A percentile compares a stretch with the other conserved stretches of the same genome.
Conservation (phyloP, 1,284 basidiomycete genomes). For the Naganishia sp. region DNA sequence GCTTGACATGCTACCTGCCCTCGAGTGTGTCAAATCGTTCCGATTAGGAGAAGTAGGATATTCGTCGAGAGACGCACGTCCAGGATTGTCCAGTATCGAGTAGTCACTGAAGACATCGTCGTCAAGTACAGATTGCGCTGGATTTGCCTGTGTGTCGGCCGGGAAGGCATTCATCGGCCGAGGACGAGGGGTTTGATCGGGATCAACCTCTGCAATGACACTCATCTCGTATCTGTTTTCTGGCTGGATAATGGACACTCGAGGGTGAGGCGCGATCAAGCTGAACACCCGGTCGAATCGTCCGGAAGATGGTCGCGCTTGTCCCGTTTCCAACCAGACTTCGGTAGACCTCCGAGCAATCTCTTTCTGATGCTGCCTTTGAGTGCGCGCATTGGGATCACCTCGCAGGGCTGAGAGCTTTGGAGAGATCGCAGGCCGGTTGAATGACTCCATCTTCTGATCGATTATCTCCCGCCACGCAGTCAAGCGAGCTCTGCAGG, state of each 20-base stretch:
- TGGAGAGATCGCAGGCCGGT: too few relatives aligned
- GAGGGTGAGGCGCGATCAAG: constrained; percentile 23
- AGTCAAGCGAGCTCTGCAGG: neutral
- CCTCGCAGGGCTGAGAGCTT: neutral
- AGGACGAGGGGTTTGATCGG: constrained; percentile 19
- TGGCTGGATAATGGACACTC: constrained; percentile 10
- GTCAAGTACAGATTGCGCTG: neutral
- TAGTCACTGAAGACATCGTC: constrained; percentile 10
- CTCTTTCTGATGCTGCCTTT: neutral
- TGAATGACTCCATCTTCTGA: too few relatives aligned
- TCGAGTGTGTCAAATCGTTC: constrained; percentile 1
- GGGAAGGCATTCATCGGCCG: neutral
- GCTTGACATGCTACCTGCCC: constrained; percentile 21
- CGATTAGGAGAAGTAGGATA: constrained; percentile 16
- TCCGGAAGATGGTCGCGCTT: constrained; percentile 25
- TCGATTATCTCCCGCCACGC: too few relatives aligned
- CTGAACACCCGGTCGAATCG: constrained; percentile 24
- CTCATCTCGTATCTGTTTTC: neutral
- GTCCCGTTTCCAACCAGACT: constrained; percentile 19
- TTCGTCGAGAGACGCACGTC: neutral
- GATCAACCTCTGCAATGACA: constrained; percentile 2
- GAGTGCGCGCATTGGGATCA: neutral
- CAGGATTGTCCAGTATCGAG: constrained; percentile 6
- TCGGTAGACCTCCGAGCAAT: constrained; percentile 14
- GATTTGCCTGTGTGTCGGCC: neutral